Percentiles rank a stretch among this genome's conserved stretches.
Evolutionary conservation across 129 eudicot species (phyloP).

Genomic region (Apium graveolens): DNA sequence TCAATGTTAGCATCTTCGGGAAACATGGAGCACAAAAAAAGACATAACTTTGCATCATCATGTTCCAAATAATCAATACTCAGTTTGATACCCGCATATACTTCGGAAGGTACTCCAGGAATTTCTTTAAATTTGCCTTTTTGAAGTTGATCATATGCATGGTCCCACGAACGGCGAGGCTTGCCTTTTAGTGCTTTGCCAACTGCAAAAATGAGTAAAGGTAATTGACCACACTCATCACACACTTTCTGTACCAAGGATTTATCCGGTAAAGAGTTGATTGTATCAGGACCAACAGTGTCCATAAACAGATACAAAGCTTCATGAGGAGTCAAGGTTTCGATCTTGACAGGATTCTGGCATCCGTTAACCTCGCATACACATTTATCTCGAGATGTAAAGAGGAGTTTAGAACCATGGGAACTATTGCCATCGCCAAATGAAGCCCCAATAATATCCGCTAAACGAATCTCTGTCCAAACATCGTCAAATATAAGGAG

Average conservation of each 20-base stretch:
- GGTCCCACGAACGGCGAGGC: background rate
- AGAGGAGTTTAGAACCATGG: conserved; percentile 10
- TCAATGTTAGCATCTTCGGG: background rate
- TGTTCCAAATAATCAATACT: background rate
- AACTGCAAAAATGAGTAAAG: background rate
- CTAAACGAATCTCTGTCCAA: background rate
- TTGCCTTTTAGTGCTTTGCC: background rate
- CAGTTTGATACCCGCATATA: background rate
- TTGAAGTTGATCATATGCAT: background rate
- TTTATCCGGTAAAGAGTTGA: background rate
- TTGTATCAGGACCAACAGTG: background rate
- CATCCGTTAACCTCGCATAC: background rate
- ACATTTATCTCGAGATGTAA: background rate
- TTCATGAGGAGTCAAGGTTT: background rate
- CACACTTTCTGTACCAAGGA: background rate
- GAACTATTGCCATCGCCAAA: background rate
- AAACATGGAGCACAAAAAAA: background rate
- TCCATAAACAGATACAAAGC: conserved; percentile 10
- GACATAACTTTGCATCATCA: background rate
- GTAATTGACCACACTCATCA: background rate
- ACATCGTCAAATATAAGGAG: background rate
- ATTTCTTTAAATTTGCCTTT: background rate
- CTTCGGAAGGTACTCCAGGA: background rate
- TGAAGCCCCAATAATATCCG: background rate
- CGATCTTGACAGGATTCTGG: background rate